A percentile compares a stretch with the other conserved stretches of the same genome.
phyloP scores from a whole-genome alignment of 2,329 filamentous ascomycete genomes.

The Penicillium sp. region DNA sequence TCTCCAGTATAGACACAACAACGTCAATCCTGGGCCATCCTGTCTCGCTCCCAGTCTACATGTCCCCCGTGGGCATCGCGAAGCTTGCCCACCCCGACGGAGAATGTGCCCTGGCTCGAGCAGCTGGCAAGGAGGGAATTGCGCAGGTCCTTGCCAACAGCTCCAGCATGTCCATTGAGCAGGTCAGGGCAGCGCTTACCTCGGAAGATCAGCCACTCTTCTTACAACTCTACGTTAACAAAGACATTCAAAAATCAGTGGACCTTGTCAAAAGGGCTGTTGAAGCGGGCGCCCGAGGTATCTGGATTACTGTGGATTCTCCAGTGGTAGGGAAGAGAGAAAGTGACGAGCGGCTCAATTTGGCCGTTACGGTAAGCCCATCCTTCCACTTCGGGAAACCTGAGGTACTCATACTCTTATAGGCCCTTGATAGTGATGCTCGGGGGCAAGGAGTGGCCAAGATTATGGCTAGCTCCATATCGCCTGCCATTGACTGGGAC shows the following conservation, averaged over 20 bases:
- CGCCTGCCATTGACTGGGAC: slow-evolving; percentile 33
- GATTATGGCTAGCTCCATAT: slow-evolving; percentile 32
- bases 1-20: slow-evolving; percentile 40
- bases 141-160: slow-evolving; percentile 43
- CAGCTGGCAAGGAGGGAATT: slow-evolving; percentile 40
- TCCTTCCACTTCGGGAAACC: too few relatives aligned
- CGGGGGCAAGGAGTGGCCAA: slow-evolving; percentile 33
- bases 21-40: slow-evolving; percentile 35
- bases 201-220: slow-evolving; percentile 31
- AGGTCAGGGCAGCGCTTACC: slow-evolving; percentile 34
- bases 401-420: background rate
- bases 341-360: slow-evolving; percentile 24
- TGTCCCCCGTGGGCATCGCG: slow-evolving; percentile 47
- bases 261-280: slow-evolving; percentile 30
- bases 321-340: slow-evolving; percentile 12
- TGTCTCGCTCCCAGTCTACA: slow-evolving; percentile 44
- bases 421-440: slow-evolving; percentile 15
- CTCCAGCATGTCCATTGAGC: slow-evolving; percentile 45
- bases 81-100: slow-evolving; percentile 48
- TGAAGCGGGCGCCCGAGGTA: slow-evolving; percentile 30
- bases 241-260: slow-evolving; percentile 30
- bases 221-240: slow-evolving; percentile 45
- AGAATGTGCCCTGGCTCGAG: slow-evolving; percentile 46
- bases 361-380: slow-evolving; percentile 24
- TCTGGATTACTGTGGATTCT: slow-evolving; percentile 17